Evolutionary conservation across 208 protist species (phyloP).

Genomic region (Crithidia brevicula): DNA sequence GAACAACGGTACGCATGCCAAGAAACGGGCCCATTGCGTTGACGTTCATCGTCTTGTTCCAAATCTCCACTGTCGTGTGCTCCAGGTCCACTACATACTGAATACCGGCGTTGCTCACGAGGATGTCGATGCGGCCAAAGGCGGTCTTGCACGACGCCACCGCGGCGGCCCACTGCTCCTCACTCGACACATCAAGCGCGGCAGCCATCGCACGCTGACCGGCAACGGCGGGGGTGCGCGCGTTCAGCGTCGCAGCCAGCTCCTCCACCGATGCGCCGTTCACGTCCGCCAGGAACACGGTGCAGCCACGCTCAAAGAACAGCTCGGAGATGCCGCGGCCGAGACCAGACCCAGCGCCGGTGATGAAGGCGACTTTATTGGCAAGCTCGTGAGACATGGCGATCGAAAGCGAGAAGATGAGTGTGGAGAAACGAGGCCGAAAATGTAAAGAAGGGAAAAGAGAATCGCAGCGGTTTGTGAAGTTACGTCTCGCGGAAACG

Average conservation of each 20-base stretch:
- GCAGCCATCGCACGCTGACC: background rate
- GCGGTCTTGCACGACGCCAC: background rate
- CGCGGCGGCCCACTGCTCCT: background rate
- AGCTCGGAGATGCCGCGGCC: background rate
- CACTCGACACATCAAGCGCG: background rate
- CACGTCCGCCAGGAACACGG: background rate
- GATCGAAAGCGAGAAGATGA: too few species aligned
- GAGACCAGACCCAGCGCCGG: background rate
- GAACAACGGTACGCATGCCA: background rate
- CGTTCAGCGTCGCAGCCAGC: background rate
- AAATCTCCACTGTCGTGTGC: background rate
- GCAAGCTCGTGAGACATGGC: background rate
- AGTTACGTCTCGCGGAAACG: too few species aligned
- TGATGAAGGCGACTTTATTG: background rate
- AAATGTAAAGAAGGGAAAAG: too few species aligned
- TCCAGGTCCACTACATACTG: background rate
- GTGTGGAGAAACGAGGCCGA: too few species aligned
- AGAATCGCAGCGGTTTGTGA: too few species aligned
- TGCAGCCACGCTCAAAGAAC: background rate
- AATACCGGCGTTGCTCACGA: background rate
- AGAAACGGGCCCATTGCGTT: background rate
- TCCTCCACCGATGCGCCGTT: background rate
- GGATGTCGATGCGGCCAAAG: conserved; percentile 6
- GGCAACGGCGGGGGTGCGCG: background rate
- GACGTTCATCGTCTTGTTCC: background rate